A percentile compares a stretch with the other conserved stretches of the same genome.
These are phyloP conservation scores for Pinus taeda DNA, from an alignment of 75 land plant species.

Conservation along the genomic window DNA sequence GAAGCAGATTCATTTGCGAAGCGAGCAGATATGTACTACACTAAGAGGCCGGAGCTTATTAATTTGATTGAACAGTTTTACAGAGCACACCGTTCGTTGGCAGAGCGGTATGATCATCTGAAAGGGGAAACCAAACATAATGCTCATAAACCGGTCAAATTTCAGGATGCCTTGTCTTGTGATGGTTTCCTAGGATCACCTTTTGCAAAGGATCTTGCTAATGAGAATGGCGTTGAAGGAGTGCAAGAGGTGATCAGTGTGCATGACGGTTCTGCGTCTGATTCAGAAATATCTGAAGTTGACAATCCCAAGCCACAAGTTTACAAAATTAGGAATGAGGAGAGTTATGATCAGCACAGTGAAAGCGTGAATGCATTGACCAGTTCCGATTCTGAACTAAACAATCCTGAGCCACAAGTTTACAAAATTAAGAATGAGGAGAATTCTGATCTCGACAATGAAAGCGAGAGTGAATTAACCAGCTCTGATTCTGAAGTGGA, in stretches of 20 bases:
- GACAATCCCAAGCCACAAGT: conserved; percentile 26
- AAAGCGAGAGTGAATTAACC: not conserved
- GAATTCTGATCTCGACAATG: not conserved
- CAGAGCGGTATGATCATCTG: conserved; percentile 79
- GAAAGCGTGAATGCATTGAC: not conserved
- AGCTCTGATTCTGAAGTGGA: conserved; percentile 20
- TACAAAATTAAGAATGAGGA: not conserved
- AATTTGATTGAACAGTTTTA: conserved; percentile 80
- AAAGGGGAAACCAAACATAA: conserved; percentile 26
- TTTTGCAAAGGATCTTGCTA: conserved; percentile 3
- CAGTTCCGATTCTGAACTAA: conserved; percentile 18
- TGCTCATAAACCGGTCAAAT: not conserved
- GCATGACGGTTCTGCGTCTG: conserved; percentile 11
- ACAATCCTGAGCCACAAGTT: conserved; percentile 23
- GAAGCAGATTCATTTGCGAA: conserved; percentile 92
- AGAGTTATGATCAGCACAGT: not conserved
- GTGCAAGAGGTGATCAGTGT: not conserved
- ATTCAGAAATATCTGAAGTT: conserved; percentile 34
- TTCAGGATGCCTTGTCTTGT: not conserved
- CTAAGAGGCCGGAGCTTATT: conserved; percentile 80
- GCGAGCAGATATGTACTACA: conserved; percentile 88
- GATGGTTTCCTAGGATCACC: not conserved
- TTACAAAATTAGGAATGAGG: not conserved
- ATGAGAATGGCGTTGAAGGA: not conserved
- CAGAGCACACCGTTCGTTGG: conserved; percentile 74